These are phyloP conservation scores for Raphanus raphanistrum DNA, from an alignment of 345 rosid species.

Conservation along the genomic window DNA sequence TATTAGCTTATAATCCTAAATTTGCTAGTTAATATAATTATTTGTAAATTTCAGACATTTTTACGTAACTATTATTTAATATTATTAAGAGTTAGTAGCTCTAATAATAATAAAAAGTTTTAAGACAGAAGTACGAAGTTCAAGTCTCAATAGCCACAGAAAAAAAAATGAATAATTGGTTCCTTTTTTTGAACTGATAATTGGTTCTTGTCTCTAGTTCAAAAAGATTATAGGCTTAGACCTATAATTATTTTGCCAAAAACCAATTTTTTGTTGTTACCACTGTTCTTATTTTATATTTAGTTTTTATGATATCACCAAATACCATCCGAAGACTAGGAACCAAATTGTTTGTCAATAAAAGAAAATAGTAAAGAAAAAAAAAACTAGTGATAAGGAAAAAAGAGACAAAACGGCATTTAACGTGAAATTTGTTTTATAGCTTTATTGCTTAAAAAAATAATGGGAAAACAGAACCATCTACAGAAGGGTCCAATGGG, in stretches of 20 bases:
- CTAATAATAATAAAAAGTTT: no score
- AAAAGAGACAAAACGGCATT: slow-evolving; percentile 23
- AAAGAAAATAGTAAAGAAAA: background rate
- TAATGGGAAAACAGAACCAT: background rate
- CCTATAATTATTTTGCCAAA: no score
- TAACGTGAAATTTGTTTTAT: slow-evolving; percentile 22
- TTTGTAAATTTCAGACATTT: background rate
- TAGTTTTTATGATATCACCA: background rate
- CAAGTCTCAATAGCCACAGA: no score
- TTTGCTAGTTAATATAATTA: background rate
- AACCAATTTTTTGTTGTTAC: background rate
- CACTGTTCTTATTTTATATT: background rate
- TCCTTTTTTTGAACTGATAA: no score
- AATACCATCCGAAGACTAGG: background rate
- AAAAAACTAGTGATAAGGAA: background rate
- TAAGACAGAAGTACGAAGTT: no score
- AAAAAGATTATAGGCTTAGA: no score
- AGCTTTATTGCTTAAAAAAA: background rate
- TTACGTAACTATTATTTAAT: background rate
- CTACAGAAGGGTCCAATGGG: slow-evolving; percentile 35
- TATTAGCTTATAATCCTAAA: background rate
- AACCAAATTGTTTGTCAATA: background rate
- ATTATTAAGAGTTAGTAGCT: no score
- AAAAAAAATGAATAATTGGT: no score
- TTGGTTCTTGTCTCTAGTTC: no score